Conservation (phyloP, 2,329 filamentous ascomycete species). For the Exophiala spinifera region DNA sequence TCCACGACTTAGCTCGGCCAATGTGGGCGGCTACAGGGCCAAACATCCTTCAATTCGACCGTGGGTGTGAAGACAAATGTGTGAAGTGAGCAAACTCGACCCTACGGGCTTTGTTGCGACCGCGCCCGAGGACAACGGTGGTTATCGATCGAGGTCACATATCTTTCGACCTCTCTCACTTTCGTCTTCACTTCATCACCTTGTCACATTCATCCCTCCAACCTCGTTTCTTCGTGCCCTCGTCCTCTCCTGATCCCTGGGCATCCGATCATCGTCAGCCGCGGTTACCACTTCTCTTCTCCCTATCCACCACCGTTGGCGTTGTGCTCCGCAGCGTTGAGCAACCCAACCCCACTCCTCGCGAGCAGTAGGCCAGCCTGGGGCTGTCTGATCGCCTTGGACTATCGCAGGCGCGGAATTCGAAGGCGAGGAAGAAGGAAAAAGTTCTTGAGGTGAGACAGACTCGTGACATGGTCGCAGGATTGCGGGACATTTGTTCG, state of each 20-base stretch:
- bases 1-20: slow-evolving; percentile 8
- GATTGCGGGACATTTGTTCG: not conserved
- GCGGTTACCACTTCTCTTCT: not conserved
- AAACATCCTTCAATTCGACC: slow-evolving; percentile 24
- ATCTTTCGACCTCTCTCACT: not conserved
- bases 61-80: slow-evolving; percentile 13
- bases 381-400: not conserved
- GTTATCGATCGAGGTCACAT: slow-evolving; percentile 9
- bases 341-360: slow-evolving; percentile 8
- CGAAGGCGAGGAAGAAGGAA: slow-evolving; percentile 1
- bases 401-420: slow-evolving; percentile 6
- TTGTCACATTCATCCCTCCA: not conserved
- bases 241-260: not conserved
- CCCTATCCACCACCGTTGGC: not conserved
- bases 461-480: not conserved
- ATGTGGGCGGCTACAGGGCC: slow-evolving; percentile 20
- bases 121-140: no score
- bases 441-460: not conserved
- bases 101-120: not conserved
- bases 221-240: not conserved
- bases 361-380: not conserved
- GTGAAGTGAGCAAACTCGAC: not conserved
- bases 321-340: slow-evolving; percentile 12
- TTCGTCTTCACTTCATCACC: not conserved
- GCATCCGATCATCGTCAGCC: not conserved